A percentile compares a stretch with the other conserved stretches of the same genome.
Conservation (phyloP, 306 rosid species). For the Dryas alaskensis region DNA sequence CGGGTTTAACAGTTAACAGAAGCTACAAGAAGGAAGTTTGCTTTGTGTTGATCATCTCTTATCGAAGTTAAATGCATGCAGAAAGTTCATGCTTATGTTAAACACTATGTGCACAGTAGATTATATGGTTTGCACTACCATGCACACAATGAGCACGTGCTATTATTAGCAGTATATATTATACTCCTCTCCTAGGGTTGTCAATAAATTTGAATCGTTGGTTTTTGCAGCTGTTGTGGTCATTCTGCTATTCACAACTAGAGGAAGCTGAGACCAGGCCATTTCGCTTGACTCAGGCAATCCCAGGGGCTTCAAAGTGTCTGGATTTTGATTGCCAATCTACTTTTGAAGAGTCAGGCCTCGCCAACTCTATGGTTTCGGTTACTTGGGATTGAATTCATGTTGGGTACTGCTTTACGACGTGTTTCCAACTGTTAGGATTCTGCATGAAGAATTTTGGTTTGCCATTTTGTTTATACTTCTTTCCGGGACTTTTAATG, state of each 20-base stretch:
- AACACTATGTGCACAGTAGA: background rate
- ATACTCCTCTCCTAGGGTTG: background rate
- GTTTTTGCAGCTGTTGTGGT: slow-evolving; percentile 84
- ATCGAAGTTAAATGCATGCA: background rate
- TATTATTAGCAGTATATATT: no score
- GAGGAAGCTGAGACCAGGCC: slow-evolving; percentile 58
- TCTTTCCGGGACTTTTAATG: background rate
- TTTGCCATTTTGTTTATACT: slow-evolving; percentile 1
- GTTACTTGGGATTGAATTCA: slow-evolving; percentile 84
- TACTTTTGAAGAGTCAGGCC: slow-evolving; percentile 77
- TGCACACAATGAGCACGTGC: no score
- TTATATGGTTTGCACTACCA: background rate
- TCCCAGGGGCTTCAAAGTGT: slow-evolving; percentile 76
- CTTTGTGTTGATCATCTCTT: background rate
- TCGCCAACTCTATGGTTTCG: slow-evolving; percentile 88
- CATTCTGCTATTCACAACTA: slow-evolving; percentile 64
- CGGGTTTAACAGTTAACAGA: background rate
- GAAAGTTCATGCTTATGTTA: background rate
- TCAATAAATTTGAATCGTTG: background rate
- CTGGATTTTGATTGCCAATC: slow-evolving; percentile 57
- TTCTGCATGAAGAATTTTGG: background rate
- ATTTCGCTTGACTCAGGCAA: slow-evolving; percentile 74
- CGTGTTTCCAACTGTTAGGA: background rate
- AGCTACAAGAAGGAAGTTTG: background rate
- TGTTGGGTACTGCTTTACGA: slow-evolving; percentile 25